phyloP scores from a whole-genome alignment of 2,329 filamentous ascomycete genomes.

The Colletotrichum eleusines region DNA sequence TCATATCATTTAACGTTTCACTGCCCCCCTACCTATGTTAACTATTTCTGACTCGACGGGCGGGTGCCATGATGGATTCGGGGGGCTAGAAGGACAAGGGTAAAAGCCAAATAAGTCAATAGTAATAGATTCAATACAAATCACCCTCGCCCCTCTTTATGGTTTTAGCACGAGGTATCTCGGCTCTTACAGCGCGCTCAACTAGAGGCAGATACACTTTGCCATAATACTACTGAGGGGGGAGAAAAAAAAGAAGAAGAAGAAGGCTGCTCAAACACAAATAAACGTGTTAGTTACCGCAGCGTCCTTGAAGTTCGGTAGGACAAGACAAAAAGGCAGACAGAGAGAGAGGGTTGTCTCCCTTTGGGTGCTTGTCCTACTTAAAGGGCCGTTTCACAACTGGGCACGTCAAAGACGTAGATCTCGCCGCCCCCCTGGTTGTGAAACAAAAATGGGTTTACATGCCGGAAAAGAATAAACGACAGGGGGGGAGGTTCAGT shows the following conservation, averaged over 20 bases:
- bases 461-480: background rate
- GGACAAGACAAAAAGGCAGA: background rate
- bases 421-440: background rate
- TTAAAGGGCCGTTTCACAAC: slow-evolving; percentile 19
- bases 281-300: no score
- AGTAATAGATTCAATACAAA: background rate
- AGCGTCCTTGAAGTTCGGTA: background rate
- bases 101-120: background rate
- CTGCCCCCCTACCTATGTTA: no score
- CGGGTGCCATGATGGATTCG: no score
- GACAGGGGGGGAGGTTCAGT: background rate
- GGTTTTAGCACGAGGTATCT: no score
- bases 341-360: no score
- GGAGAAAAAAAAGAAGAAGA: no score
- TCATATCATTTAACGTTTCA: background rate
- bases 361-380: background rate
- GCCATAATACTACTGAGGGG: background rate
- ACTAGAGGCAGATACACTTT: background rate
- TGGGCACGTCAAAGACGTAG: slow-evolving; percentile 4
- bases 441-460: slow-evolving; percentile 21
- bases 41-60: background rate
- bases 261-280: background rate
- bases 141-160: background rate
- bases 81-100: background rate
- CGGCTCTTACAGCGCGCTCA: background rate